Evolutionary conservation across 192 early-diverging fungal genomes (phyloP).

Genomic region (Coemansia sp.): DNA sequence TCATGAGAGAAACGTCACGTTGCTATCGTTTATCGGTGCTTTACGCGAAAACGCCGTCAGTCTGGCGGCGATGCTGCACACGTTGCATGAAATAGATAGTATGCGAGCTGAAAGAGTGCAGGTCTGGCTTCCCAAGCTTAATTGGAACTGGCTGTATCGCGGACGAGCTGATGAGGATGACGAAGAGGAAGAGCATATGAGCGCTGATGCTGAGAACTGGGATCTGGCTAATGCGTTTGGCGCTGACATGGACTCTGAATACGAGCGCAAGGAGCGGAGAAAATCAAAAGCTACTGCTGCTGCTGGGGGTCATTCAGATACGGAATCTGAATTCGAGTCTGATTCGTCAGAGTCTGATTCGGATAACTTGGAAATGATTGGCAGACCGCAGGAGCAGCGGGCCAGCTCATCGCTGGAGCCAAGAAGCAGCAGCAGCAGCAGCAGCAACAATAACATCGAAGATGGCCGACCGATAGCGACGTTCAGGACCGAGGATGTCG

Average conservation of each 20-base stretch:
- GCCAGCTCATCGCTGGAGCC: not conserved
- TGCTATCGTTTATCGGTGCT: conserved; percentile 46
- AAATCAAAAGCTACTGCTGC: too few relatives aligned
- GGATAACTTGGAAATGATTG: not conserved
- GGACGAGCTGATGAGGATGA: conserved; percentile 23
- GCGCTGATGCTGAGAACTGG: conserved; percentile 21
- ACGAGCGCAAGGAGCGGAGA: conserved; percentile 5
- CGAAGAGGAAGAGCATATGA: conserved; percentile 17
- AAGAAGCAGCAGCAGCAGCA: not conserved
- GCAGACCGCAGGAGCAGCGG: not conserved
- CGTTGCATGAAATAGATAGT: conserved; percentile 20
- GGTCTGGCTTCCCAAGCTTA: conserved; percentile 41
- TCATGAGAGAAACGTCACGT: conserved; percentile 27
- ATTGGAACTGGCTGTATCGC: conserved; percentile 37
- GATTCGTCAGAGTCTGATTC: conserved; percentile 4
- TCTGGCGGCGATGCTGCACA: conserved; percentile 19
- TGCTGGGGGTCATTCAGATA: not conserved
- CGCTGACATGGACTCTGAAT: not conserved
- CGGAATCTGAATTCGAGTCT: not conserved
- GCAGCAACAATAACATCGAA: not conserved
- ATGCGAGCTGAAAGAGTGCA: conserved; percentile 20
- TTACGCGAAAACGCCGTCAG: conserved; percentile 41
- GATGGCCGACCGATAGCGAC: not conserved
- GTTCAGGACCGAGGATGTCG: conserved; percentile 5
- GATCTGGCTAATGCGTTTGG: conserved; percentile 35